Conservation (phyloP, 768 basidiomycete species). For the Lentinula detonsa region DNA sequence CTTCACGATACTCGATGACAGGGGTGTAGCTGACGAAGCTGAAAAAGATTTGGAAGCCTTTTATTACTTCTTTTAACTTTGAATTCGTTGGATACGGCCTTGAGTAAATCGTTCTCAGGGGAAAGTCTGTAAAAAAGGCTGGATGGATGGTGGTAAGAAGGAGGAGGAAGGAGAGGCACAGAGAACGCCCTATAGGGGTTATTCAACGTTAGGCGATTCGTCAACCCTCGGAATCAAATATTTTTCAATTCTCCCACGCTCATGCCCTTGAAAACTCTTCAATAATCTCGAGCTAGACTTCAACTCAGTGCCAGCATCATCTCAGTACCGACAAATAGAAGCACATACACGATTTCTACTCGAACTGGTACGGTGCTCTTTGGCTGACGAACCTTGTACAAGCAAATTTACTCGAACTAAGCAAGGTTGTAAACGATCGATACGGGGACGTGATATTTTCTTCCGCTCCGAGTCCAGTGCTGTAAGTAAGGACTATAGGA, state of each 20-base stretch:
- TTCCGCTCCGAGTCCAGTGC: too few species aligned
- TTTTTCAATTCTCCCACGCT: neutral
- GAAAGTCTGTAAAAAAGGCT: neutral
- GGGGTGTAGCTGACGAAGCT: neutral
- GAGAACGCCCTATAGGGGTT: conserved; percentile 5
- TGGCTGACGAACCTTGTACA: too few species aligned
- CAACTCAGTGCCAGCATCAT: too few species aligned
- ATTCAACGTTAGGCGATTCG: conserved; percentile 2
- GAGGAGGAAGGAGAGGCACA: neutral
- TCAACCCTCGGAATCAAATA: neutral
- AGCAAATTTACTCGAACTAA: too few species aligned
- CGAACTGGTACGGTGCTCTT: too few species aligned
- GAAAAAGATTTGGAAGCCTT: neutral
- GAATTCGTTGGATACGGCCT: too few species aligned
- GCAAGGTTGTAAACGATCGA: too few species aligned
- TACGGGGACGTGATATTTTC: too few species aligned
- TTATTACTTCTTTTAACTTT: neutral
- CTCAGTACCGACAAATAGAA: too few species aligned
- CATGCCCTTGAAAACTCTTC: neutral
- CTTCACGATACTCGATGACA: neutral
- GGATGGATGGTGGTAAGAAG: neutral
- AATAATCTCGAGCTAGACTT: too few species aligned
- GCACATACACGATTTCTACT: too few species aligned
- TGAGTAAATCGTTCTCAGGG: neutral
- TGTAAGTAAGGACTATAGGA: too few species aligned